Conservation (phyloP, 108 stramenopile genomes). For the Mediolabrus comicus region DNA sequence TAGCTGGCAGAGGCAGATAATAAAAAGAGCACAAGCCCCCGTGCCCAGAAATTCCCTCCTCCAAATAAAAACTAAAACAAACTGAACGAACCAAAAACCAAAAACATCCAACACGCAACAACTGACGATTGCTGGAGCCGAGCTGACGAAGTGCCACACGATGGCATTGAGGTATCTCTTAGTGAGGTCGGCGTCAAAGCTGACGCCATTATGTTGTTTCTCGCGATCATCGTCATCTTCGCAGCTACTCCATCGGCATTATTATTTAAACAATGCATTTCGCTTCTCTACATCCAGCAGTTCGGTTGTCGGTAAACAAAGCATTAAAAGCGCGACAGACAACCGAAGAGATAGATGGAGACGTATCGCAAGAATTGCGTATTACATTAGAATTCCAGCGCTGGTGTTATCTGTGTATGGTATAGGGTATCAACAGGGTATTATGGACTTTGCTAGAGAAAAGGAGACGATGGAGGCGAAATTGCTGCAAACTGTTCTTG, state of each 20-base stretch:
- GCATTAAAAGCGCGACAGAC: neutral
- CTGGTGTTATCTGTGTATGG: constrained; percentile 63
- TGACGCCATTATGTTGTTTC: neutral
- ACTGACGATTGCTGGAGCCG: no score
- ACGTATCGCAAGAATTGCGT: constrained; percentile 33
- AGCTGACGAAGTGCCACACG: no score
- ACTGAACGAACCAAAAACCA: no score
- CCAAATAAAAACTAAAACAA: no score
- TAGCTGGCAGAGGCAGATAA: no score
- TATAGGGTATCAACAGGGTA: constrained; percentile 78
- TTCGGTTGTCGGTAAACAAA: neutral
- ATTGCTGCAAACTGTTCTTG: constrained; percentile 36
- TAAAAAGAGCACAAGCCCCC: no score
- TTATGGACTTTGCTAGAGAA: constrained; percentile 55
- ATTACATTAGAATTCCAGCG: constrained; percentile 59
- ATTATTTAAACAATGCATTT: neutral
- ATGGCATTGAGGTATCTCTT: no score
- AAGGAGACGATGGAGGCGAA: constrained; percentile 26
- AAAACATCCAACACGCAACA: no score
- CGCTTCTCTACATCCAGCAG: neutral
- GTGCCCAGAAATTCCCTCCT: no score
- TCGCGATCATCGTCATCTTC: neutral
- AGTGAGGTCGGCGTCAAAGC: neutral
- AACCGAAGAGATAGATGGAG: constrained; percentile 22
- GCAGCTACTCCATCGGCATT: neutral